Conservation (phyloP, 2,329 filamentous ascomycete species). For the Hyphodiscus sp. region DNA sequence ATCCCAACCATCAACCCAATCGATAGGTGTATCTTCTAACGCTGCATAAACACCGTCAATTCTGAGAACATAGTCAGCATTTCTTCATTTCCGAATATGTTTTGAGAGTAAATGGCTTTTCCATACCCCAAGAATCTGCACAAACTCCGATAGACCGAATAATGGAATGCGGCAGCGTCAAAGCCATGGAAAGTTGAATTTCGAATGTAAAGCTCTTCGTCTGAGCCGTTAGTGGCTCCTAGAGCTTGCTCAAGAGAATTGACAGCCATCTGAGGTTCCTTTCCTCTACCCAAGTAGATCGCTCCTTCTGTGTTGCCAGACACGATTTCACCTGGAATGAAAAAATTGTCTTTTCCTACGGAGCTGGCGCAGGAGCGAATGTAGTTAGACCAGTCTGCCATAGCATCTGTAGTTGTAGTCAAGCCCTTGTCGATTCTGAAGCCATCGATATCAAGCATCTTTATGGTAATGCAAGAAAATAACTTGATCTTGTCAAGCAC, state of each 20-base stretch:
- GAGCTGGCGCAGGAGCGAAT: slow-evolving; percentile 50
- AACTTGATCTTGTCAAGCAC: slow-evolving; percentile 51
- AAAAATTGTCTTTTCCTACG: slow-evolving; percentile 58
- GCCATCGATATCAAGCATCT: slow-evolving; percentile 58
- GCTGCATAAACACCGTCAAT: slow-evolving; percentile 2
- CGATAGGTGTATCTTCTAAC: slow-evolving; percentile 40
- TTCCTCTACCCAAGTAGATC: slow-evolving; percentile 56
- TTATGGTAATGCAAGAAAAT: slow-evolving; percentile 58
- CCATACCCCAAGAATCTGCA: slow-evolving; percentile 46
- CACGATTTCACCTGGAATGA: slow-evolving; percentile 57
- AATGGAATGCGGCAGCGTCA: slow-evolving; percentile 56
- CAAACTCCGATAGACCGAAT: slow-evolving; percentile 56
- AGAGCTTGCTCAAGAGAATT: slow-evolving; percentile 42
- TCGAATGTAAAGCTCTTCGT: slow-evolving; percentile 44
- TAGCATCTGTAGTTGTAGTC: slow-evolving; percentile 55
- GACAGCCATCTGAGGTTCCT: slow-evolving; percentile 47
- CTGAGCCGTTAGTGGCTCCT: slow-evolving; percentile 37
- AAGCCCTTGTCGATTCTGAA: slow-evolving; percentile 62
- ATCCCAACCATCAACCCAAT: slow-evolving; percentile 48
- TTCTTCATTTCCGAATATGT: too few species aligned
- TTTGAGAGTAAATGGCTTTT: background rate
- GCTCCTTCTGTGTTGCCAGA: slow-evolving; percentile 54
- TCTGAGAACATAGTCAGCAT: background rate
- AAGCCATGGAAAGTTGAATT: slow-evolving; percentile 45
- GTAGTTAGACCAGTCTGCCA: slow-evolving; percentile 49